A percentile compares a stretch with the other conserved stretches of the same genome.
Conservation (phyloP, 2,329 filamentous ascomycete genomes). For the Pseudofabraea citricarpa region DNA sequence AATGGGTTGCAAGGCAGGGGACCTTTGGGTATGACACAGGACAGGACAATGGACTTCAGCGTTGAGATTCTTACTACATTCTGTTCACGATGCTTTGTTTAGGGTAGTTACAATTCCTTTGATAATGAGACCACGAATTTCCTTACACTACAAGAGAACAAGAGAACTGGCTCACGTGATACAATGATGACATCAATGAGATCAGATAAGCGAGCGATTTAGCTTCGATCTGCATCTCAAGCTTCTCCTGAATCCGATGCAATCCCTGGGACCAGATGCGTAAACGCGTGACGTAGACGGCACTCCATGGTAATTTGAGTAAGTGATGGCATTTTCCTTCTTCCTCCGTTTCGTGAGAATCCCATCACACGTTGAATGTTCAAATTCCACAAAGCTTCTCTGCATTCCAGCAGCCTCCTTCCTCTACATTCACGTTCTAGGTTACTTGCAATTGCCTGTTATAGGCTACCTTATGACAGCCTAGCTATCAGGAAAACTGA, state of each 20-base stretch:
- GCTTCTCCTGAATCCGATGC: conserved; percentile 1
- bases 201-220: conserved; percentile 1
- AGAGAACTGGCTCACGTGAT: neutral
- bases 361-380: neutral
- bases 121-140: conserved; percentile 3
- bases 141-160: too few relatives aligned
- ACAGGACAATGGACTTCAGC: neutral
- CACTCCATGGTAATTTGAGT: neutral
- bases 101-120: neutral
- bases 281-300: neutral
- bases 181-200: neutral
- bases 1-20: neutral
- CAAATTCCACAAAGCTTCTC: neutral
- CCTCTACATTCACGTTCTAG: too few relatives aligned
- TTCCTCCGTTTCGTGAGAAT: neutral
- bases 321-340: neutral
- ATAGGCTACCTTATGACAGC: too few relatives aligned
- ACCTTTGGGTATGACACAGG: too few relatives aligned
- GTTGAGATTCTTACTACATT: neutral
- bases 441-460: too few relatives aligned
- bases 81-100: neutral
- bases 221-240: neutral
- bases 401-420: neutral
- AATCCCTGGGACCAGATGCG: neutral
- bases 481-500: too few relatives aligned